Conservation (phyloP, 2,329 filamentous ascomycete species). For the Penicillium hesseltinei region DNA sequence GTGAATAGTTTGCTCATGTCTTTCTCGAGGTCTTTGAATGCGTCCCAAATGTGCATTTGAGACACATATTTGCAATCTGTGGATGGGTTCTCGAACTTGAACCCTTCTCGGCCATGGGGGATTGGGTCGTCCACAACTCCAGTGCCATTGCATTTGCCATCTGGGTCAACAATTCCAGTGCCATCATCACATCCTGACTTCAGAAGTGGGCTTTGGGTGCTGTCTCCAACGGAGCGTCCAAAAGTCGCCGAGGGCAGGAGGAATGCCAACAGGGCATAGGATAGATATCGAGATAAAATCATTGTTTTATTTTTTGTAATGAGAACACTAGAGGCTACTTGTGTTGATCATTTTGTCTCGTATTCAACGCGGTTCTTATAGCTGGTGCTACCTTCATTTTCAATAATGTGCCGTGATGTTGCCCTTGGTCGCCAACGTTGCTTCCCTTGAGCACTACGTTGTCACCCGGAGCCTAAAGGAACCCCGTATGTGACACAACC, state of each 20-base stretch:
- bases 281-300: conserved; percentile 1
- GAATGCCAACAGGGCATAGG: conserved; percentile 1
- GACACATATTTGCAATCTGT: conserved; percentile 32
- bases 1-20: conserved; percentile 34
- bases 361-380: neutral
- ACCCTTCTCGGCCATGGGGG: conserved; percentile 25
- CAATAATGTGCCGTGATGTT: neutral
- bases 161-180: conserved; percentile 28
- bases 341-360: neutral
- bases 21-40: conserved; percentile 34
- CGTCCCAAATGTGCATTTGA: conserved; percentile 35
- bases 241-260: conserved; percentile 1
- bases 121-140: conserved; percentile 25
- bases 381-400: neutral
- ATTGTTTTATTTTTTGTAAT: neutral
- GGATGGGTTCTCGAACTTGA: conserved; percentile 34
- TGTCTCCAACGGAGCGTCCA: neutral
- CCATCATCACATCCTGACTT: conserved; percentile 18
- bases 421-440: neutral
- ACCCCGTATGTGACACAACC: neutral
- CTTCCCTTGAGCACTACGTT: neutral
- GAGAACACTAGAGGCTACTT: neutral
- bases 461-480: neutral
- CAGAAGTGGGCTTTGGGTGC: neutral
- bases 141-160: conserved; percentile 28